These are phyloP conservation scores for Penicillium manginii DNA, from an alignment of 495 filamentous ascomycete genomes.

Conservation along the genomic window DNA sequence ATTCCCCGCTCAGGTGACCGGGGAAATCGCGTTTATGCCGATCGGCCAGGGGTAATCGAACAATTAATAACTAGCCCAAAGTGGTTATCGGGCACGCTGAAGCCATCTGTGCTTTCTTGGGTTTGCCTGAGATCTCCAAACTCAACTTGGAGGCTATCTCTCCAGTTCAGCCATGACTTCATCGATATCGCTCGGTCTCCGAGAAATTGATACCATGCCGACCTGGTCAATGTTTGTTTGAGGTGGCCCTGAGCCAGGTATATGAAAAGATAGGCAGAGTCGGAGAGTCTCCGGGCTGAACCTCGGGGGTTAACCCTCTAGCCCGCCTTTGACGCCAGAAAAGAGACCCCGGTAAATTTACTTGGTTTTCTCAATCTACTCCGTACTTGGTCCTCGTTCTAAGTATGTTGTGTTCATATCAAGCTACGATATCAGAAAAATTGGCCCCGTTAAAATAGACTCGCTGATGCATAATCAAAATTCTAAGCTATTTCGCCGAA, in stretches of 20 bases:
- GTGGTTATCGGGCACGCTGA: background rate
- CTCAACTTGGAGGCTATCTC: background rate
- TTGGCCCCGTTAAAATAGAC: background rate
- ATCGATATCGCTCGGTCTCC: background rate
- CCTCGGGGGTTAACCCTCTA: background rate
- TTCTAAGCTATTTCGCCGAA: background rate
- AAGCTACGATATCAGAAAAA: background rate
- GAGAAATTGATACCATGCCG: background rate
- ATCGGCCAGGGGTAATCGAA: background rate
- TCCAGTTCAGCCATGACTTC: background rate
- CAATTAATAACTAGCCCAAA: background rate
- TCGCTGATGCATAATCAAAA: conserved; percentile 5
- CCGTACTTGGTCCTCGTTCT: too few relatives aligned
- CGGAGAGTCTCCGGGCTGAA: background rate
- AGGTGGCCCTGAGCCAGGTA: too few relatives aligned
- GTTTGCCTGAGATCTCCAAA: background rate
- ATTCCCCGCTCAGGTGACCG: conserved; percentile 21
- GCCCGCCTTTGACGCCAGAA: conserved; percentile 1
- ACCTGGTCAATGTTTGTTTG: background rate
- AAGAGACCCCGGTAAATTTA: background rate
- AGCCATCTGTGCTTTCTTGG: background rate
- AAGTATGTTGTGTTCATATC: too few relatives aligned
- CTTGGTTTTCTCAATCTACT: background rate
- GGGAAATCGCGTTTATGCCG: background rate
- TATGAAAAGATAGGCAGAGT: background rate